Evolutionary conservation across 257 asterid species (phyloP), one percentile per base, ranked within the genome.

Genomic region (Plantago ovata): DNA sequence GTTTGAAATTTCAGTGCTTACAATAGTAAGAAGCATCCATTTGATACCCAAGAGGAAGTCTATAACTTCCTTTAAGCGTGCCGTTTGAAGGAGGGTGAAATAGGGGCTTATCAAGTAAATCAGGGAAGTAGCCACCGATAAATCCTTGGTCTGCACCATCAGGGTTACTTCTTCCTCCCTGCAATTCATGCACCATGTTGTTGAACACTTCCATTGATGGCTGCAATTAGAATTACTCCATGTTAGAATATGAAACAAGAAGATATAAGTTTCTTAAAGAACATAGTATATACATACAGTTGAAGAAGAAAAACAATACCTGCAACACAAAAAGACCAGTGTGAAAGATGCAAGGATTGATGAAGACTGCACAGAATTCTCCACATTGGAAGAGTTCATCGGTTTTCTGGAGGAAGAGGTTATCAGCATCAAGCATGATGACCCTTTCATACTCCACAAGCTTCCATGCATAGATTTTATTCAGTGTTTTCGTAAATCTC

Each of bases 101-200:
- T 84, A 72, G 73, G 0, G 98, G 95, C 14, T 74, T 74, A 45
- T 83, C 85, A 0, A 91, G 85, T 57, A 91, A 73, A 71, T 81
- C 81, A 0, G 94, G 94, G 77, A 87, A 91, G 75, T 83, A 91
- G 33, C 83, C 46, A 18, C 96, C 86, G 0, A 91, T 75, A 60
- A 91, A 84, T 8, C 98, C 98, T 74, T 91, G 98, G 44, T 91
- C 98, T 0, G 98, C 98, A 1, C 96, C 98, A 45, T 91, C 98
- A 0, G 96, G 95, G 67, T 91, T 91, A 21, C 72, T 80, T 67
- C 78, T 79, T 42, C 69, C 84, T 0, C 60, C 60, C 75, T 76
- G 83, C 69, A 91, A 47, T 64, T 84, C 77, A 52, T 87, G 83
- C 69, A 87, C 67, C 98, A 91, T 91, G 56, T 87, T 94, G 21